A percentile compares a stretch with the other conserved stretches of the same genome.
Evolutionary conservation across 2,329 filamentous ascomycete genomes (phyloP).

Genomic region (Trichoderma cornu-damae): DNA sequence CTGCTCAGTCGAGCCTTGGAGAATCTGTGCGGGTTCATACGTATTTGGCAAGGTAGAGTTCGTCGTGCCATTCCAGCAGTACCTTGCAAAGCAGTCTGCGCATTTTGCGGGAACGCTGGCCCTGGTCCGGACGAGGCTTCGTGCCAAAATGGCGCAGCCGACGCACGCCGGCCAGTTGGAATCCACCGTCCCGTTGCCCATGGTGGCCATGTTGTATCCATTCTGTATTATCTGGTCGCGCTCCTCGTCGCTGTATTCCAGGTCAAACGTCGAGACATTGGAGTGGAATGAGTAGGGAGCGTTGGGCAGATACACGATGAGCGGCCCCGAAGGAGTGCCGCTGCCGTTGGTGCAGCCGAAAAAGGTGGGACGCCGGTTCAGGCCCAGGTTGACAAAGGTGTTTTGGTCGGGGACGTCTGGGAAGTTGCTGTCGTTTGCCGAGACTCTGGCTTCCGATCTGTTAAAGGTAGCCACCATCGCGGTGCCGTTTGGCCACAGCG

Average conservation of each 20-base stretch:
- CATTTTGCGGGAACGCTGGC: constrained; percentile 63
- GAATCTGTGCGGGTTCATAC: constrained; percentile 13
- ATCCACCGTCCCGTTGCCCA: constrained; percentile 69
- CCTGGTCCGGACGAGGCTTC: constrained; percentile 62
- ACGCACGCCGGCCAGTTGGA: constrained; percentile 70
- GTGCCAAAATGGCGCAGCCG: constrained; percentile 70
- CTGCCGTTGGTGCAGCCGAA: constrained; percentile 61
- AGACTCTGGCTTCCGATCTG: constrained; percentile 39
- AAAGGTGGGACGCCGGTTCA: constrained; percentile 71
- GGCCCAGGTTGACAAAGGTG: constrained; percentile 70
- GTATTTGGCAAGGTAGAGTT: constrained; percentile 15
- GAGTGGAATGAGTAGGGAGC: constrained; percentile 64
- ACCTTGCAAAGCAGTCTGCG: constrained; percentile 64
- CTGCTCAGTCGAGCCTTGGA: neutral
- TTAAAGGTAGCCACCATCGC: constrained; percentile 68
- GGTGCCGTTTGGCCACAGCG: constrained; percentile 72
- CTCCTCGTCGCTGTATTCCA: constrained; percentile 55
- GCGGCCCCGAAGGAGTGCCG: constrained; percentile 40
- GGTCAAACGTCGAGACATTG: constrained; percentile 70
- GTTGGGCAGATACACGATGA: constrained; percentile 81
- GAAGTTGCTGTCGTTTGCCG: constrained; percentile 63
- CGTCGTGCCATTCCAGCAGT: constrained; percentile 78
- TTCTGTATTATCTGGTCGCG: constrained; percentile 74
- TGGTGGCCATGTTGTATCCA: constrained; percentile 71
- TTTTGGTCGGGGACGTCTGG: constrained; percentile 67